Evolutionary conservation across 257 asterid genomes (phyloP), one percentile per base, ranked within the genome.

Genomic region (Penstemon davidsonii): DNA sequence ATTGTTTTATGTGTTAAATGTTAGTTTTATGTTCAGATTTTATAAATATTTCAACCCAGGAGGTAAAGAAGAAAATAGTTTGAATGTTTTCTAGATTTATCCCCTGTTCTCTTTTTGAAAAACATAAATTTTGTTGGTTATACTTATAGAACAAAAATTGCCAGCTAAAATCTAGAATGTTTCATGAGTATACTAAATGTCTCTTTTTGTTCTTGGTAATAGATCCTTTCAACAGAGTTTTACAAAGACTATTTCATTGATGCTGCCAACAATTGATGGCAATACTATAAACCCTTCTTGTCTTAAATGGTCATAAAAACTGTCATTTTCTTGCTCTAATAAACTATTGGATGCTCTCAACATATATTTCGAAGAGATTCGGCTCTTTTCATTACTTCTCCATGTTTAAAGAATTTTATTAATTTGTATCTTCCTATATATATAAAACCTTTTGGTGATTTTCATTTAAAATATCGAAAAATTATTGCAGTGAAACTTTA

Each of bases 241-340:
- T 74, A 59, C 72, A 4, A 69, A 60, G 71, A 25, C 38, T 43
- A 57, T 75, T 59, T 46, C 82, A 56, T 79, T 61, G 87, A 75
- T 76, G 60, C 66, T 68, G 68, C 75, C 83, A 69, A 52, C 79
- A 60, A 46, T 37, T 62, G 15, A 62, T 50, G 62, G 19, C 10
- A 12, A 54, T 58, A n/a, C 19, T 40, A 9, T 37, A 5, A 36
- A 8, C 69, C 44, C 43, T 19, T 51, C 59, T 42, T 74, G 60
- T 40, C 58, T 55, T 55, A 6, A 19, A n/a, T 42, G 25, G 19
- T 67, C 64, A 45, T 68, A 49, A 64, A 70, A 79, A 56, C 57
- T 49, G 56, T 64, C 56, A 44, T 63, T 61, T 71, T 76, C 76
- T 69, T 55, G 68, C 68, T 70, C 40, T 18, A 42, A 10, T 57